A percentile compares a stretch with the other conserved stretches of the same genome.
Conservation (phyloP, 2,329 filamentous ascomycete genomes). For the Fusarium odoratissimum region DNA sequence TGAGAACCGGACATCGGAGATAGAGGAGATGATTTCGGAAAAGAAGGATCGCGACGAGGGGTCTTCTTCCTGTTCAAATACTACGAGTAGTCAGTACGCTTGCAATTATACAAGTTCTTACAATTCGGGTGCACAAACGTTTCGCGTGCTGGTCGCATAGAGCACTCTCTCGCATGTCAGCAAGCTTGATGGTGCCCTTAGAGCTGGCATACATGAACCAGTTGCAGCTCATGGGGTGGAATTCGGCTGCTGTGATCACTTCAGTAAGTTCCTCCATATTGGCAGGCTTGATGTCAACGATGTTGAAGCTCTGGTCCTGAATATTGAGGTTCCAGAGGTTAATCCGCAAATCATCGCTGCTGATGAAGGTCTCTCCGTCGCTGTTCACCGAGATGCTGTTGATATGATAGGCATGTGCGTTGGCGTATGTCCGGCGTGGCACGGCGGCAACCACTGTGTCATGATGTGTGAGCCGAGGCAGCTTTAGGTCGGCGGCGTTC, state of each 20-base stretch:
- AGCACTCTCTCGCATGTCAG: constrained; percentile 97
- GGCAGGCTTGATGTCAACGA: constrained; percentile 98
- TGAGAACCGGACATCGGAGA: constrained; percentile 98
- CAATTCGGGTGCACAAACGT: constrained; percentile 63
- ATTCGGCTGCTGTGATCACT: constrained; percentile 98
- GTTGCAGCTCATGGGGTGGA: constrained; percentile 96
- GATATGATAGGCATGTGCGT: constrained; percentile 99
- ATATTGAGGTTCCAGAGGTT: constrained; percentile 99
- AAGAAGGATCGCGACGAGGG: constrained; percentile 98
- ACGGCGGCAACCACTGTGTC: constrained; percentile 98
- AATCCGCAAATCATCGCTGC: constrained; percentile 96
- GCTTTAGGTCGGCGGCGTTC: constrained; percentile 84
- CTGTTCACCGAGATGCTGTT: constrained; percentile 99
- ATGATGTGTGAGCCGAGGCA: constrained; percentile 96
- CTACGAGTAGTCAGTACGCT: constrained; percentile 60
- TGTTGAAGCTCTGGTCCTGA: constrained; percentile 99
- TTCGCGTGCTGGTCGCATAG: constrained; percentile 97
- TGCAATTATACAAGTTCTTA: not conserved
- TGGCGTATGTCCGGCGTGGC: constrained; percentile 94
- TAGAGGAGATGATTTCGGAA: constrained; percentile 99
- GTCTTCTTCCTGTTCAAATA: constrained; percentile 99
- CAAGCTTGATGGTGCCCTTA: constrained; percentile 98
- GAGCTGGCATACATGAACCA: constrained; percentile 99
- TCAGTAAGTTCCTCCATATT: constrained; percentile 99
- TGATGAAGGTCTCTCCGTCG: constrained; percentile 99